Percentiles rank a stretch among this genome's conserved stretches.
Evolutionary conservation across 306 rosid species (phyloP).

Genomic region (Casuarina glauca): DNA sequence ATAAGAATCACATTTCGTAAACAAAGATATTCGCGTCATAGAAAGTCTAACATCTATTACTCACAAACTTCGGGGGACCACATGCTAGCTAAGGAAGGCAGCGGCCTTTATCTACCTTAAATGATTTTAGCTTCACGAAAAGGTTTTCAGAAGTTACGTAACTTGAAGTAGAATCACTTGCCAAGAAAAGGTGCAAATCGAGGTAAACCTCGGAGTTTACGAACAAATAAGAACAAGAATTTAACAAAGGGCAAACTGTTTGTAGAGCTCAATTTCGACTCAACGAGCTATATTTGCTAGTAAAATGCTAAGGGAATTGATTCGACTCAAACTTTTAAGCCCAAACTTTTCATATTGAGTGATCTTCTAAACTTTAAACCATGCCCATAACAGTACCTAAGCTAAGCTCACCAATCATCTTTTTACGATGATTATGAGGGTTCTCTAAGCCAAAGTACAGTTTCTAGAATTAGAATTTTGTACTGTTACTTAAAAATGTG

Average conservation of each 20-base stretch:
- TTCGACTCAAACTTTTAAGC: background rate
- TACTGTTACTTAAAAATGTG: no score
- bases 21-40: background rate
- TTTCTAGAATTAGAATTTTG: no score
- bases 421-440: no score
- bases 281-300: background rate
- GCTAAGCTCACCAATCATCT: no score
- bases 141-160: background rate
- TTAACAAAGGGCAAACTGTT: background rate
- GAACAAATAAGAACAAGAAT: background rate
- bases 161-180: background rate
- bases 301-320: background rate
- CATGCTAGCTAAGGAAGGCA: background rate
- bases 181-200: background rate
- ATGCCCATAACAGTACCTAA: no score
- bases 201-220: background rate
- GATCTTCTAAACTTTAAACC: no score
- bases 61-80: background rate
- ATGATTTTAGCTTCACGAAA: background rate
- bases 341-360: no score
- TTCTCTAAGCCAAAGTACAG: no score
- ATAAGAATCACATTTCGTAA: background rate
- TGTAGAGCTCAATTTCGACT: background rate
- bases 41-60: background rate
- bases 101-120: background rate